Base-by-base conservation (phyloP, 768 basidiomycete species). In the Pleurotus sapidus region DNA sequence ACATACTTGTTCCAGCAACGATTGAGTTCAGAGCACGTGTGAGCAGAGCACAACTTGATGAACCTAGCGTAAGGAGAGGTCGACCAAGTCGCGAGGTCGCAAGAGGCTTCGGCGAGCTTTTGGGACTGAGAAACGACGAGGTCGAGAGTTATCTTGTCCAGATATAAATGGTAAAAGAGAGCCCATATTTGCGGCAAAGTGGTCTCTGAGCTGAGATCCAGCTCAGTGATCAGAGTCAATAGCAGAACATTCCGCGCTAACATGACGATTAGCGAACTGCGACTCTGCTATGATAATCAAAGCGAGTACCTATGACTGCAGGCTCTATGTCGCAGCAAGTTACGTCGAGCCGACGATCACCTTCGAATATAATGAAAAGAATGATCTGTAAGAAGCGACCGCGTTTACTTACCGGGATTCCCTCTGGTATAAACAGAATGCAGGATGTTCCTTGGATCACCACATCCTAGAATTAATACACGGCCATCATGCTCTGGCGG, bases 401-500 rank as follows among this genome's bases (percentile, higher is more conserved):
- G 8, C 20, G 20, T 43, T 15, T 23, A 27, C 48, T 43, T 18
- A 48, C 24, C 40, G 14, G 15, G 45, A 74, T 73, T 53, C 20
- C 55, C 37, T 9, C 42, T 57, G 18, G 61, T 60, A 55, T 75
- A 67, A 2, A 82, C 55, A 0, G 83, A 84, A 63, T 79, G 82
- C 12, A 86, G 56, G 8, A 85, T 75, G 54, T 75, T 81, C 25
- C 83, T 69, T 9, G 79, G 77, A 61, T 86, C 85, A 14, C 84
- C 84, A 60, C 83, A 85, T 20, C 77, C 84, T 25, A 84, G 69
- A 15, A 84, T 73, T 3, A 87, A 70, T 23, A 84, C 64, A n/a
- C 75, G 65, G 5, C 79, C 82, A n/a, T 67, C 53, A 51, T 74
- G 65, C 59, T 82, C 82, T 0, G 77, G 76, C 57, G 79, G 66